Conservation (phyloP, 1,284 basidiomycete species). For the Sporisorium iseilematis-ciliati region DNA sequence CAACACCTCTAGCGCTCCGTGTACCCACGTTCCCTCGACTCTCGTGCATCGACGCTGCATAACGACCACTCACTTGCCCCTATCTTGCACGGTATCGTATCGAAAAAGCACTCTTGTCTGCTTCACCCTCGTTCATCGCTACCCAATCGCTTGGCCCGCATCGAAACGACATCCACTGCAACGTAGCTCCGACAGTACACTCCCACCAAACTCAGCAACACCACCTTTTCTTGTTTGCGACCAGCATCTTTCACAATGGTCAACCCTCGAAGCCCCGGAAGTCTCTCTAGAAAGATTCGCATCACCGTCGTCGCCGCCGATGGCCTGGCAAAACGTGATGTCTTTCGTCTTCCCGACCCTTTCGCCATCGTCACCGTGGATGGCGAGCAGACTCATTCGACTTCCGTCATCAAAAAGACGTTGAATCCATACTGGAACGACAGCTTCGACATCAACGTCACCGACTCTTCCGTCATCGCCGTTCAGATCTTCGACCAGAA, state of each 20-base stretch:
- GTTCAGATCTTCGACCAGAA: slow-evolving; percentile 97
- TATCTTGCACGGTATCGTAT: too few species aligned
- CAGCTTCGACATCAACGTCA: slow-evolving; percentile 75
- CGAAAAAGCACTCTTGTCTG: background rate
- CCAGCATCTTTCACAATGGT: slow-evolving; percentile 50
- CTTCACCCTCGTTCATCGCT: background rate
- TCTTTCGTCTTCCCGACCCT: slow-evolving; percentile 84
- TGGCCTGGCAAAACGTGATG: slow-evolving; percentile 67
- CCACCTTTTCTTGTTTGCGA: background rate
- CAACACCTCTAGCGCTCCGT: slow-evolving; percentile 3
- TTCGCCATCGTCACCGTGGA: slow-evolving; percentile 95
- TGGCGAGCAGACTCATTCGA: slow-evolving; percentile 92
- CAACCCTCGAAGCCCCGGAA: slow-evolving; percentile 58
- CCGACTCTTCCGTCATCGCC: slow-evolving; percentile 88
- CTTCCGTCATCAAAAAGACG: slow-evolving; percentile 73
- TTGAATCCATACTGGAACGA: slow-evolving; percentile 70
- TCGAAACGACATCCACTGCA: background rate
- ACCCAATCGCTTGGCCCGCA: background rate
- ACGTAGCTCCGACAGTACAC: background rate
- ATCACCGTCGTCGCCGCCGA: slow-evolving; percentile 69
- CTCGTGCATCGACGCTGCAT: background rate
- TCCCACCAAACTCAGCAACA: background rate
- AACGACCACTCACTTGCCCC: background rate
- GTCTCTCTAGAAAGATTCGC: slow-evolving; percentile 63
- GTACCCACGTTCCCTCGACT: background rate